phyloP scores from a whole-genome alignment of 2,329 filamentous ascomycete genomes.

The Neodidymelliopsis sp. region DNA sequence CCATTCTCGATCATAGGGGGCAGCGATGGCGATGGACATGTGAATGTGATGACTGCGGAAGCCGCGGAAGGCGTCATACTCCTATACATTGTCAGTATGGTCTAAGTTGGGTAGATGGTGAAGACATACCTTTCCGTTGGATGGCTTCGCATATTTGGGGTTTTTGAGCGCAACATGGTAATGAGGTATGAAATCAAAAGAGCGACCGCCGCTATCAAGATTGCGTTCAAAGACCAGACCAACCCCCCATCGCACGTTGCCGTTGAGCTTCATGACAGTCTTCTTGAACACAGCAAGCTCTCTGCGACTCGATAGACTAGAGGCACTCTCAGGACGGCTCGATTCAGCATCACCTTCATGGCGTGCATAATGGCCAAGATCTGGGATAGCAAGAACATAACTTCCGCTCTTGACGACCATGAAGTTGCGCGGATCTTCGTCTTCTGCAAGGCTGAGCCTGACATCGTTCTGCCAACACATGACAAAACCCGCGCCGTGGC shows the following conservation, averaged over 20 bases:
- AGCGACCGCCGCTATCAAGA: constrained; percentile 73
- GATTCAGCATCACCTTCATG: constrained; percentile 61
- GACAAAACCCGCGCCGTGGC: constrained; percentile 90
- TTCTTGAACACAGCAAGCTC: constrained; percentile 92
- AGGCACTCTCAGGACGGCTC: constrained; percentile 60
- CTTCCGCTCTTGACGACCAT: constrained; percentile 96
- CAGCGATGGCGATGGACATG: constrained; percentile 88
- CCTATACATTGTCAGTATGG: constrained; percentile 43
- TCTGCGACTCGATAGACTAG: constrained; percentile 70
- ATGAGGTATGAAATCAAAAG: constrained; percentile 89
- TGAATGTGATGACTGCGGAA: constrained; percentile 98
- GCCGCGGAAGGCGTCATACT: constrained; percentile 93
- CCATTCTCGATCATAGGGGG: constrained; percentile 89
- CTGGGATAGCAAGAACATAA: constrained; percentile 92
- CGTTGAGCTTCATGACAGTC: constrained; percentile 97
- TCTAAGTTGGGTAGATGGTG: background rate
- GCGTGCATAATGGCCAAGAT: constrained; percentile 87
- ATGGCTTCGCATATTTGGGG: constrained; percentile 72
- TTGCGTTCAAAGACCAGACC: constrained; percentile 93
- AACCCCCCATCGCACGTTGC: constrained; percentile 90
- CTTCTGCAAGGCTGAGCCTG: constrained; percentile 81
- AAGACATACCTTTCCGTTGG: constrained; percentile 54
- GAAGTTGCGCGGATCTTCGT: constrained; percentile 88
- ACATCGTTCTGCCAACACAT: constrained; percentile 99
- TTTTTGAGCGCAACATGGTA: constrained; percentile 89